Evolutionary conservation across 371 early-diverging fungal species (phyloP), one percentile per base, ranked within the genome.

Genomic region (Rhizomucor pusillus): DNA sequence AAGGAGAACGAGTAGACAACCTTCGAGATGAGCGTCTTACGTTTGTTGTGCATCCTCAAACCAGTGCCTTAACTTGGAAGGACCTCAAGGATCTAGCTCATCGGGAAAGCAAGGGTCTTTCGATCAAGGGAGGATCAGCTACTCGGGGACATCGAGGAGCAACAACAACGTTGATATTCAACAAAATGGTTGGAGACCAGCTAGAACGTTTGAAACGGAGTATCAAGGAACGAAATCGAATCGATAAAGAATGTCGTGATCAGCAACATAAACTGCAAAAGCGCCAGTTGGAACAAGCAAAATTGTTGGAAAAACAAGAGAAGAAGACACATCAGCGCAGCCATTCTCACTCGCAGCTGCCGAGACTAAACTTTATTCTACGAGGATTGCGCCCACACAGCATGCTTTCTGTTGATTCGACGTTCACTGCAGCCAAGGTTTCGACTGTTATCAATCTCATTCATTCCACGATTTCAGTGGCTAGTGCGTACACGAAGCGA

Each of bases 361-460:
- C 73, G 14, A 67, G 66, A 54, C 52, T 75, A 40, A 69, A 72
- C 47, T 67, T 70, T 1, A 64, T 75, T 35, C 46, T 75, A 1
- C 66, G 70, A 14, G 65, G 66, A 6, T 40, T 70, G 5, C 54
- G 65, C 7, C 60, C 64, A 0, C 62, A 64, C 5, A 47, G 64
- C 2, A 43, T 60, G 13, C 33, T 37, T 19, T 23, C 49, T 1
- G 25, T 36, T 12, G 57, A 63, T n/a, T 54, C 60, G 0, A 33
- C 45, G 35, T 59, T 12, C 23, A 59, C 16, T 47, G 56, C 35
- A 18, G 57, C 70, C 29, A 90, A 87, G 54, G 85, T 90, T 0
- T 87, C 88, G 1, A 79, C 84, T 5, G 91, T 90, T 25, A 86
- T 91, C 67, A 91, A 88, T 52, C 69, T 91, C 37, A 89, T 91